Conservation (phyloP, 768 basidiomycete species). For the Wakefieldia striispora region DNA sequence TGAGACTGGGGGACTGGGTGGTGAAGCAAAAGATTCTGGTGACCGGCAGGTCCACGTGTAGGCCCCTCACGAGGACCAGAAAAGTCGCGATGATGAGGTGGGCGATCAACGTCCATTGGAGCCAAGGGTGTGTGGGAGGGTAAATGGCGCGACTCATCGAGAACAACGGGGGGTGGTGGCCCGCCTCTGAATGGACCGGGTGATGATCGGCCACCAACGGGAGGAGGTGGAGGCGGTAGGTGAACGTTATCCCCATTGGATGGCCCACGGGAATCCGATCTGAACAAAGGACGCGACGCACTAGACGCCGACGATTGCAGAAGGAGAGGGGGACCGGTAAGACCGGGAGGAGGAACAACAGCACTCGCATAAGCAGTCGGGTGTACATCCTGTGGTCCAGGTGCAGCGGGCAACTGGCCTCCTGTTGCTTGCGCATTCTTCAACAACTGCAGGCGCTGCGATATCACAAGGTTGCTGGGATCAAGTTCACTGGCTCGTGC, state of each 20-base stretch:
- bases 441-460: slow-evolving; percentile 73
- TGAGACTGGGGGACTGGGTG: slow-evolving; percentile 66
- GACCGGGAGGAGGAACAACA: slow-evolving; percentile 65
- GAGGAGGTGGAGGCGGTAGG: slow-evolving; percentile 60
- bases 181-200: slow-evolving; percentile 81
- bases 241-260: slow-evolving; percentile 36
- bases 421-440: slow-evolving; percentile 78
- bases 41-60: slow-evolving; percentile 53
- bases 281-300: slow-evolving; percentile 46
- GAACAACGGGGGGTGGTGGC: slow-evolving; percentile 76
- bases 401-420: slow-evolving; percentile 77
- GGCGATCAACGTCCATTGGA: slow-evolving; percentile 72
- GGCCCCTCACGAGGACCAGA: slow-evolving; percentile 44
- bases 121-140: slow-evolving; percentile 71
- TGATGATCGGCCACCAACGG: slow-evolving; percentile 46
- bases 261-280: slow-evolving; percentile 67
- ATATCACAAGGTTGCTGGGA: slow-evolving; percentile 78
- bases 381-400: slow-evolving; percentile 93
- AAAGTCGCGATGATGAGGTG: slow-evolving; percentile 55
- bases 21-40: slow-evolving; percentile 59
- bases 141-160: slow-evolving; percentile 71
- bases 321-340: slow-evolving; percentile 66
- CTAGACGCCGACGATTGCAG: slow-evolving; percentile 44
- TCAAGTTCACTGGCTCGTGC: slow-evolving; percentile 94
- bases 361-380: slow-evolving; percentile 90